phyloP scores from a whole-genome alignment of 106 monocot species.

The Allium cepa region DNA sequence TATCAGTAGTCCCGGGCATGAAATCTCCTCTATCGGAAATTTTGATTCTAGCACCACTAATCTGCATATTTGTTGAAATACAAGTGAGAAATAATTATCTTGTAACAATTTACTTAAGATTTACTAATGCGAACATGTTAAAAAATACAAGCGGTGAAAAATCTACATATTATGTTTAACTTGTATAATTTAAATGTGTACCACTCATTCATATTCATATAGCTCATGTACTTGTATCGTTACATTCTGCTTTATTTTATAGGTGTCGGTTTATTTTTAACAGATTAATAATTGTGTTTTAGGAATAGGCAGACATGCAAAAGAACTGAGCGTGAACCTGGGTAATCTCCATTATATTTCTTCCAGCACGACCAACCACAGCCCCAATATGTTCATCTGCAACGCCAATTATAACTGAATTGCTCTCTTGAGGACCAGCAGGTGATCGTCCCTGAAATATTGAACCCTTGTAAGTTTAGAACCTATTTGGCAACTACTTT shows the following conservation, averaged over 20 bases:
- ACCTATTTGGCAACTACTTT: too few species aligned
- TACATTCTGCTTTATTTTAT: too few species aligned
- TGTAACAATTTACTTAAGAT: too few species aligned
- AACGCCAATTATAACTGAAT: conserved; percentile 77
- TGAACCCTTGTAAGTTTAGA: conserved; percentile 8
- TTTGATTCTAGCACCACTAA: conserved; percentile 83
- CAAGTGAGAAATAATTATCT: too few species aligned
- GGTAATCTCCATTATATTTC: conserved; percentile 91
- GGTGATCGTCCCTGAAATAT: conserved; percentile 36
- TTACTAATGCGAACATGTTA: too few species aligned
- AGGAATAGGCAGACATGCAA: not conserved
- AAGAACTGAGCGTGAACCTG: conserved; percentile 40
- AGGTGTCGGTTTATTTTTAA: too few species aligned
- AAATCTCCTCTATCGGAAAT: conserved; percentile 99
- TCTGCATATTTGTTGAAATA: conserved; percentile 24
- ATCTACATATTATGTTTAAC: too few species aligned
- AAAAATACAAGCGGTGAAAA: too few species aligned
- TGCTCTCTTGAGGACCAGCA: conserved; percentile 31
- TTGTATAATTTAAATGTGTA: too few species aligned
- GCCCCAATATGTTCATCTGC: conserved; percentile 98
- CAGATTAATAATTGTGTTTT: too few species aligned
- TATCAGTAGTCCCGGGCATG: conserved; percentile 80
- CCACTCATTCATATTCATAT: too few species aligned
- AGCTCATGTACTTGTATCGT: too few species aligned
- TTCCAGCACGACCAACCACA: conserved; percentile 86